Evolutionary conservation across 768 basidiomycete genomes (phyloP), one percentile per base, ranked within the genome.

Genomic region (Pleurotus giganteus): DNA sequence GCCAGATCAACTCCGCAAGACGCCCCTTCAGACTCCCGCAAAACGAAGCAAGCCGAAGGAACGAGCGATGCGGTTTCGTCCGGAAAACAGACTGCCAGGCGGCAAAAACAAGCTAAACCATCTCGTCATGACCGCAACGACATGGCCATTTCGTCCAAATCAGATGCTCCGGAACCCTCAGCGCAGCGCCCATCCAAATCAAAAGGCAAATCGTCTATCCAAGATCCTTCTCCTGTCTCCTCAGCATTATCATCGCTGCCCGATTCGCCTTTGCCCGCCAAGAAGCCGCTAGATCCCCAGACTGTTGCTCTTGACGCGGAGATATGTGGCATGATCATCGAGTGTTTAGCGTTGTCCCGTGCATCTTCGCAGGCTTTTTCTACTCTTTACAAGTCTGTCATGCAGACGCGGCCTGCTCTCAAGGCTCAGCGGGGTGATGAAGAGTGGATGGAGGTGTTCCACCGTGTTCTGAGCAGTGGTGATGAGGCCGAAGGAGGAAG

Each of bases 341-440:
- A 89, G 71, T 77, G 78, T 32, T 75, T 90, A 67, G 88, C 86
- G 11, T 78, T 80, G n/a, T 85, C 87, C 3, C 82, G 88, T 19
- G 86, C 87, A 17, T 86, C 86, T 0, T 83, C 83, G 17, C 70
- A 88, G 58, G 75, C 86, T 17, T 72, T 78, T 1, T 76, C 80
- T 2, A 67, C 76, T 23, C 69, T 90, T 17, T 81, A 78, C 62
- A 76, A 73, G 56, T 69, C 74, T 43, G 71, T 87, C 23, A 75
- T 80, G 66, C 74, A 75, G 58, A 70, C 71, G 7, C 83, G 82
- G 42, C 85, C 87, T 9, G 67, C 76, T 29, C 70, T 88, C 46
- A 74, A 70, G 52, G 63, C 64, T 9, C 66, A 76, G 60, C 64
- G 70, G 43, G 63, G 63, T 11, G 75, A 76, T 32, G 62, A 69